phyloP scores from a whole-genome alignment of 2,329 filamentous ascomycete genomes.

The Mycogone perniciosa region DNA sequence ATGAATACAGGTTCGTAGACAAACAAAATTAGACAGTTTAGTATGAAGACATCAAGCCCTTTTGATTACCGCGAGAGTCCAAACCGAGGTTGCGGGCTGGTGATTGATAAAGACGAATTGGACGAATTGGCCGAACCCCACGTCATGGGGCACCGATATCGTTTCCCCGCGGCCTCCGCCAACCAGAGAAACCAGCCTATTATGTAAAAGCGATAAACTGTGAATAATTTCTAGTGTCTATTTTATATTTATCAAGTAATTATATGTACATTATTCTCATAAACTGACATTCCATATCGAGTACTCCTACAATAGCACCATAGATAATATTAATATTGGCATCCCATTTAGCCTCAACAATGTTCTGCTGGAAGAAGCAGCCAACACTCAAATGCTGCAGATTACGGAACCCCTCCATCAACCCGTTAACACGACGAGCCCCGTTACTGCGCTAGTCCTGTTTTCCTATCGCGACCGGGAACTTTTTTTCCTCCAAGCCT shows the following conservation, averaged over 20 bases:
- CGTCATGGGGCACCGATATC: conserved; percentile 9
- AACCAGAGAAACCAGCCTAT: too few species aligned
- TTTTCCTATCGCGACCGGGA: conserved; percentile 10
- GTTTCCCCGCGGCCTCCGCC: conserved; percentile 8
- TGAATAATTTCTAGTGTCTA: not conserved
- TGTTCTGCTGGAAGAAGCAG: too few species aligned
- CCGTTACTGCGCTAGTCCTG: conserved; percentile 5
- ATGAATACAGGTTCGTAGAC: conserved; percentile 17
- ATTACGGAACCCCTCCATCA: not conserved
- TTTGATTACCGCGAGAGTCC: not conserved
- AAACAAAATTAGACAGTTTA: not conserved
- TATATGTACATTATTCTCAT: not conserved
- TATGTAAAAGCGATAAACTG: not conserved
- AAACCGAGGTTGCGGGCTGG: not conserved
- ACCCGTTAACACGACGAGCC: not conserved
- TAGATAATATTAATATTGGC: too few species aligned
- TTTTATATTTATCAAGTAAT: not conserved
- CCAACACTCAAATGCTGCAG: not conserved
- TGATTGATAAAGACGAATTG: not conserved
- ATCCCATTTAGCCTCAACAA: too few species aligned
- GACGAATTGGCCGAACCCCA: conserved; percentile 2
- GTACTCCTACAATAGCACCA: too few species aligned
- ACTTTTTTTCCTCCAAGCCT: conserved; percentile 18
- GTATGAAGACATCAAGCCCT: not conserved
- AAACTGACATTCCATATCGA: not conserved